These are phyloP conservation scores for Rubia occidens DNA, from an alignment of 305 asterid genomes.

Conservation along the genomic window DNA sequence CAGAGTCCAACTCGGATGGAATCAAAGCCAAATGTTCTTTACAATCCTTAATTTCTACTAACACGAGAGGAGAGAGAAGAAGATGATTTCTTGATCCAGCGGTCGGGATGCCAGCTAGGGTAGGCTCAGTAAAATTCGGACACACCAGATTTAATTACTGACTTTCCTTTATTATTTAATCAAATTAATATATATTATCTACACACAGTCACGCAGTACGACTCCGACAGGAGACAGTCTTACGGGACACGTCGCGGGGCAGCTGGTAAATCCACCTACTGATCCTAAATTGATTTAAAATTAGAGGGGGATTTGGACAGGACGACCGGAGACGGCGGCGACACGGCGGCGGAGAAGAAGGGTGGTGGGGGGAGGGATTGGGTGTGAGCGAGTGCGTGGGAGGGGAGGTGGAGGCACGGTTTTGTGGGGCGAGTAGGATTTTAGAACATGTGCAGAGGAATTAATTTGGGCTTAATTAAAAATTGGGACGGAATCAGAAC, in stretches of 20 bases:
- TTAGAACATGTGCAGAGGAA: too few species aligned
- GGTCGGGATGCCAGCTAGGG: conserved; percentile 14
- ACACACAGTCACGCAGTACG: neutral
- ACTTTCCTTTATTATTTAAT: neutral
- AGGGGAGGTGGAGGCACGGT: neutral
- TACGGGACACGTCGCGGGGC: conserved; percentile 4
- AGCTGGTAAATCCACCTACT: neutral
- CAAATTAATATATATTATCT: neutral
- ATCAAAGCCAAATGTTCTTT: conserved; percentile 1
- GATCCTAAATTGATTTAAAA: neutral
- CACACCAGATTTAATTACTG: neutral
- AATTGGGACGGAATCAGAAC: too few species aligned
- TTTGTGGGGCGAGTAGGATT: conserved; percentile 15
- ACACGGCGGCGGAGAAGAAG: neutral
- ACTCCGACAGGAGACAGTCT: conserved; percentile 1
- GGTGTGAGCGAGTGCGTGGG: neutral
- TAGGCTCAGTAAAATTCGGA: neutral
- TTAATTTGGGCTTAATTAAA: too few species aligned
- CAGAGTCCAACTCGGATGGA: conserved; percentile 24
- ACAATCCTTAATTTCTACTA: neutral
- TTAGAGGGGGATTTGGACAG: neutral
- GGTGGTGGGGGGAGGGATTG: neutral
- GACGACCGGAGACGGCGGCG: conserved; percentile 1
- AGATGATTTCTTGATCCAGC: conserved; percentile 8
- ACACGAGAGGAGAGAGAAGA: neutral